Conservation (phyloP, 192 early-diverging fungal genomes). For the Coemansia furcata region DNA sequence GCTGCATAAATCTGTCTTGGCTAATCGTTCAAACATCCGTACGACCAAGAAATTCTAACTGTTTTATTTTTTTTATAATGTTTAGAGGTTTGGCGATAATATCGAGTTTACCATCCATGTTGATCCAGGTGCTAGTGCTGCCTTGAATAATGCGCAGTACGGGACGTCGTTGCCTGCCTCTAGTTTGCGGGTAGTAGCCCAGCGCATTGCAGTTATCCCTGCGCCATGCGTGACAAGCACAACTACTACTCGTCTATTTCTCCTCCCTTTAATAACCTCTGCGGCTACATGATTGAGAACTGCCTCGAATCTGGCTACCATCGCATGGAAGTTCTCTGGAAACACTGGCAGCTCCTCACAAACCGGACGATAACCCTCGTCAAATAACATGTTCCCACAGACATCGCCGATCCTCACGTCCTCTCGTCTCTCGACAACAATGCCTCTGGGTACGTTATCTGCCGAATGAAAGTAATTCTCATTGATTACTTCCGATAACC, state of each 20-base stretch:
- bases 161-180: constrained; percentile 19
- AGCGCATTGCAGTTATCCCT: constrained; percentile 33
- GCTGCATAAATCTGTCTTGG: constrained; percentile 78
- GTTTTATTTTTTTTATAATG: neutral
- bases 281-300: constrained; percentile 23
- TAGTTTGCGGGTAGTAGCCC: constrained; percentile 37
- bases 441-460: constrained; percentile 21
- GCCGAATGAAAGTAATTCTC: constrained; percentile 32
- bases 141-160: constrained; percentile 41
- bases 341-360: constrained; percentile 22
- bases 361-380: constrained; percentile 4
- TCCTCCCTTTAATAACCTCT: constrained; percentile 4
- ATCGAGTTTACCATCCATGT: constrained; percentile 24
- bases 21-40: constrained; percentile 73
- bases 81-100: constrained; percentile 17
- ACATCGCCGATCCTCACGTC: constrained; percentile 4
- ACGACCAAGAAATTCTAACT: constrained; percentile 9
- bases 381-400: constrained; percentile 17
- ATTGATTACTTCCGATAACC: constrained; percentile 46
- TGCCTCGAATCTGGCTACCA: constrained; percentile 44
- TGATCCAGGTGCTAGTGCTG: constrained; percentile 19
- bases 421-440: constrained; percentile 12
- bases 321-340: constrained; percentile 43
- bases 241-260: constrained; percentile 12
- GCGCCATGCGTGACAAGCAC: constrained; percentile 51